These are phyloP conservation scores for Penicillium verhagenii DNA, from an alignment of 495 filamentous ascomycete genomes.

Conservation along the genomic window DNA sequence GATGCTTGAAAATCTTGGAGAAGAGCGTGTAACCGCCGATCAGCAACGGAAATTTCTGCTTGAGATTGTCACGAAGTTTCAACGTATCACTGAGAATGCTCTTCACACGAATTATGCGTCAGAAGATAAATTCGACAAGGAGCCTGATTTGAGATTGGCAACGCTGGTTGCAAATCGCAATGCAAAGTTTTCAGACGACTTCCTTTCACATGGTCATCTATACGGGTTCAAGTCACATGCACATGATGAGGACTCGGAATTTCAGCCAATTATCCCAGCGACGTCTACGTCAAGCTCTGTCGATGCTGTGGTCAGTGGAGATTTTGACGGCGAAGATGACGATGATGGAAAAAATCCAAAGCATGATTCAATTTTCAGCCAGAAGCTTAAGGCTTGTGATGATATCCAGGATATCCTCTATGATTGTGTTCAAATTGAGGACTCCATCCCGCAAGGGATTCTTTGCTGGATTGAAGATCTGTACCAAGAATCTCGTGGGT, in stretches of 20 bases:
- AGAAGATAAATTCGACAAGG: constrained; percentile 35
- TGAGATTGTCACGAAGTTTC: constrained; percentile 41
- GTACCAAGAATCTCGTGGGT: constrained; percentile 30
- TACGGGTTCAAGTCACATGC: constrained; percentile 31
- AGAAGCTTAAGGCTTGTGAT: neutral
- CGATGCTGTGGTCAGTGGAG: neutral
- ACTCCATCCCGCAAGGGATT: constrained; percentile 16
- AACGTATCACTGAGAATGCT: constrained; percentile 36
- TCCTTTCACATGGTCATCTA: constrained; percentile 39
- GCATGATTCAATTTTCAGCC: neutral
- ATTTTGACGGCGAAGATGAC: neutral
- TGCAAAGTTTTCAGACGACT: constrained; percentile 38
- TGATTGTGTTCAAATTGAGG: neutral
- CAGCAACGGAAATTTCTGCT: constrained; percentile 47
- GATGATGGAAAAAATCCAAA: neutral
- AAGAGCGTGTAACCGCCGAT: constrained; percentile 35
- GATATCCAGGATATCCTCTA: neutral
- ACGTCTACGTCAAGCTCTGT: neutral
- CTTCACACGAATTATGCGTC: constrained; percentile 44
- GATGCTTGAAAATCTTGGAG: constrained; percentile 42
- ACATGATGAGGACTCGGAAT: no score
- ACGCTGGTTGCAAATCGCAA: constrained; percentile 45
- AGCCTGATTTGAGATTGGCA: constrained; percentile 38
- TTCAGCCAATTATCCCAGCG: no score
- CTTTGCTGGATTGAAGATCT: constrained; percentile 29